Evolutionary conservation across 768 basidiomycete genomes (phyloP), one percentile per base, ranked within the genome.

Genomic region (Heimioporus sp.): DNA sequence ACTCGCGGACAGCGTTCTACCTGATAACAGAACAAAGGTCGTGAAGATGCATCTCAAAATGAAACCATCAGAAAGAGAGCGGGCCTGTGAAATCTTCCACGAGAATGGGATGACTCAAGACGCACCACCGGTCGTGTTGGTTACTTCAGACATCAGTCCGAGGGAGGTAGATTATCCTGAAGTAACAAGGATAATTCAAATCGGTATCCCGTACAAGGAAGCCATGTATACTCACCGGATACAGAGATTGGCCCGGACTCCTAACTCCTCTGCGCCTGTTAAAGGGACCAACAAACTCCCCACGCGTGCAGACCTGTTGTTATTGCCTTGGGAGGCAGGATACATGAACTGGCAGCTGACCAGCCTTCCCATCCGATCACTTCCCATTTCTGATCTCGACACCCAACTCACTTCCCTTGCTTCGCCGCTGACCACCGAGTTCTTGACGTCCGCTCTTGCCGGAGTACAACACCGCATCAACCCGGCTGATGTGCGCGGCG

Each of bases 141-240:
- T 97, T 58, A 88, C 85, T 4, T 93, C 92, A 1, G 93, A 96
- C 58, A 85, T 96, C 6, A 93, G 90, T 28, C 91, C 92, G 19
- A 82, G 92, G 51, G 91, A 91, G 15, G 80, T 95, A 41, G 91
- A 96, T 67, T 96, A 95, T 65, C 92, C 92, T 9, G 83, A 81
- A 17, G 89, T 94, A 19, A 91, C 90, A 0, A 84, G 93, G 36
- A 88, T 95, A 54, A 87, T 98, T 57, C 97, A 98, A 67, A 76
- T 99, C 46, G 94, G 96, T 46, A 75, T 89, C 8, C 94, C 96
- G 2, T 65, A 71, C 7, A 75, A 71, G 1, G 69, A 80, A 10
- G 87, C 92, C 19, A 80, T 85, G 57, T 96, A 97, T 65, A 75
- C 93, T 45, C 91, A 94, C 59, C 87, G 94, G 51, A 82, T 96